Evolutionary conservation across 129 eudicot genomes (phyloP).

Genomic region (Lactuca saligna): DNA sequence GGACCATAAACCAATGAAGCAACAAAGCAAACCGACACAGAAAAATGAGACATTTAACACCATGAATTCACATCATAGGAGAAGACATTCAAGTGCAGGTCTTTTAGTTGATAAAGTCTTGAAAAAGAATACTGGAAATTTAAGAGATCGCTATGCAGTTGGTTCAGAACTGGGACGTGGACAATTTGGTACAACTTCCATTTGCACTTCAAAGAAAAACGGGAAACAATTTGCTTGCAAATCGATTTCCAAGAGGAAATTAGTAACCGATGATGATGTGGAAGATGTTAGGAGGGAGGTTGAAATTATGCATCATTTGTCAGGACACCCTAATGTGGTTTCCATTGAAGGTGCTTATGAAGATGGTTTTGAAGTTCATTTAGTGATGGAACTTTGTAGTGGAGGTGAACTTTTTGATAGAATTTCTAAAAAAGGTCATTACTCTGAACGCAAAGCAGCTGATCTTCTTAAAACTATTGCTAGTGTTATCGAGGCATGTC

Average conservation of each 20-base stretch:
- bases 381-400: conserved; percentile 56
- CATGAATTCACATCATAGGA: conserved; percentile 33
- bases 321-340: conserved; percentile 63
- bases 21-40: conserved; percentile 22
- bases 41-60: background rate
- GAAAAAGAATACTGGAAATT: conserved; percentile 43
- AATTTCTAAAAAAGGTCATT: conserved; percentile 53
- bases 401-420: conserved; percentile 73
- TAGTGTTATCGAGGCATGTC: conserved; percentile 56
- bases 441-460: conserved; percentile 64
- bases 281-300: conserved; percentile 74
- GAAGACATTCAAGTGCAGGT: conserved; percentile 47
- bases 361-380: conserved; percentile 62
- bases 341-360: conserved; percentile 61
- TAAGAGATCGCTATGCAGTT: conserved; percentile 45
- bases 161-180: conserved; percentile 59
- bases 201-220: conserved; percentile 49
- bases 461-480: conserved; percentile 48
- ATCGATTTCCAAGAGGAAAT: conserved; percentile 57
- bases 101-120: conserved; percentile 49
- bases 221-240: conserved; percentile 63
- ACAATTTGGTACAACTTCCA: conserved; percentile 68
- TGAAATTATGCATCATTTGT: conserved; percentile 67
- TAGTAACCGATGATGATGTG: conserved; percentile 46
- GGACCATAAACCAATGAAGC: conserved; percentile 18